Evolutionary conservation across 2,329 filamentous ascomycete genomes (phyloP).

Genomic region (Ophiostoma montium): DNA sequence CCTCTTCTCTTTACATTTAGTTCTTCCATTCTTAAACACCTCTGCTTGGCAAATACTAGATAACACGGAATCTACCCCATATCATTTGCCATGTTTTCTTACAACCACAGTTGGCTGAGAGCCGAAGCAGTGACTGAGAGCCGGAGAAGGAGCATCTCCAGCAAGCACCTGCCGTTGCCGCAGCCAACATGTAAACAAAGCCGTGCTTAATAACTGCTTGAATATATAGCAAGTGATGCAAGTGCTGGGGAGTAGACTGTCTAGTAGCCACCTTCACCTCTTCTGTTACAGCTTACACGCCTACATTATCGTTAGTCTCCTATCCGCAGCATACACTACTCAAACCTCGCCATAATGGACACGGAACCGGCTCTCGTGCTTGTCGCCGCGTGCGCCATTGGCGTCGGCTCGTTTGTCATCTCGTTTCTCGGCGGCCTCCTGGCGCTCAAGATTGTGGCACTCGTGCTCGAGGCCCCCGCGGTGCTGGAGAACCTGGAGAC

Average conservation of each 20-base stretch:
- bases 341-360: not conserved
- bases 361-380: not conserved
- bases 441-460: not conserved
- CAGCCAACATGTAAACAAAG: not conserved
- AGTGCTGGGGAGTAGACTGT: no score
- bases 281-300: no score
- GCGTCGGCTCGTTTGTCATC: not conserved
- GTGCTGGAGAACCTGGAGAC: not conserved
- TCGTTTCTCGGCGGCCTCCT: constrained; percentile 1
- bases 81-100: no score
- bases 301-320: no score
- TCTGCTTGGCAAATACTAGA: no score
- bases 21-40: no score
- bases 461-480: not conserved
- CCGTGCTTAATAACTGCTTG: not conserved
- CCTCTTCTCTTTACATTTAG: no score
- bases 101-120: no score
- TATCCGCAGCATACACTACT: no score
- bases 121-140: no score
- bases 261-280: no score
- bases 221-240: not conserved
- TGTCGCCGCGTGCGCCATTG: not conserved
- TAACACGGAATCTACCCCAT: no score
- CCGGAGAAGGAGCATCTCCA: not conserved
- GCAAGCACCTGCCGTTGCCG: not conserved